Conservation (phyloP, 2,329 filamentous ascomycete genomes). For the Trichoderma breve region DNA sequence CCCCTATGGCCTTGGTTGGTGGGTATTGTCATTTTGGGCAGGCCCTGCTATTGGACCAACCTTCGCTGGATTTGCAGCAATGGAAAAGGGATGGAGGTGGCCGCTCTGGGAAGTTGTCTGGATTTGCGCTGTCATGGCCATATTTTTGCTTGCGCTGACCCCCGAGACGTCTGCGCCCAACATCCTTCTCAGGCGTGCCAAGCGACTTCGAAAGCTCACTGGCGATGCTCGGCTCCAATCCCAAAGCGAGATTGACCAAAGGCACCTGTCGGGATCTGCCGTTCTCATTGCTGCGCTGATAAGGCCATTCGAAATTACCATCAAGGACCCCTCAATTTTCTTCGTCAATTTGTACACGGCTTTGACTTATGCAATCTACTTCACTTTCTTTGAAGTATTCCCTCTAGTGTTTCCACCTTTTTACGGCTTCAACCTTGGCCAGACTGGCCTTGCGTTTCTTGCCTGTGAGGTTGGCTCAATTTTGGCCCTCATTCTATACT, state of each 20-base stretch:
- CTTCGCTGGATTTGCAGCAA: constrained; percentile 43
- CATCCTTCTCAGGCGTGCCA: constrained; percentile 56
- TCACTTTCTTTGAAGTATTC: constrained; percentile 1
- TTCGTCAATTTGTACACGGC: constrained; percentile 40
- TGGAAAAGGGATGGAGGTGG: constrained; percentile 54
- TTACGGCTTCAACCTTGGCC: background rate
- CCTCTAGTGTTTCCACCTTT: background rate
- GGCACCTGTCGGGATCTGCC: constrained; percentile 22
- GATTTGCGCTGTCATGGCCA: constrained; percentile 50
- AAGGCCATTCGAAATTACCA: constrained; percentile 33
- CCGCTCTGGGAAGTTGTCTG: constrained; percentile 57
- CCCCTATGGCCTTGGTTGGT: constrained; percentile 57
- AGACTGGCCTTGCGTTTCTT: background rate
- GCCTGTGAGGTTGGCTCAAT: constrained; percentile 2
- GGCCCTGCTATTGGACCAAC: constrained; percentile 9
- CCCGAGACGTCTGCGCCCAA: constrained; percentile 56
- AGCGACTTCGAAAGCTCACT: constrained; percentile 44
- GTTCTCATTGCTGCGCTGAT: constrained; percentile 27
- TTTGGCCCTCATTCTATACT: background rate
- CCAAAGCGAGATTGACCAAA: constrained; percentile 27
- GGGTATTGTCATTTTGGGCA: constrained; percentile 47
- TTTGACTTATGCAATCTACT: constrained; percentile 40
- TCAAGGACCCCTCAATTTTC: constrained; percentile 36
- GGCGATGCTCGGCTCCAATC: constrained; percentile 23
- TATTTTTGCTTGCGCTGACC: constrained; percentile 54